phyloP scores from a whole-genome alignment of 148 eudicot species.

The Fagopyrum esculentum region DNA sequence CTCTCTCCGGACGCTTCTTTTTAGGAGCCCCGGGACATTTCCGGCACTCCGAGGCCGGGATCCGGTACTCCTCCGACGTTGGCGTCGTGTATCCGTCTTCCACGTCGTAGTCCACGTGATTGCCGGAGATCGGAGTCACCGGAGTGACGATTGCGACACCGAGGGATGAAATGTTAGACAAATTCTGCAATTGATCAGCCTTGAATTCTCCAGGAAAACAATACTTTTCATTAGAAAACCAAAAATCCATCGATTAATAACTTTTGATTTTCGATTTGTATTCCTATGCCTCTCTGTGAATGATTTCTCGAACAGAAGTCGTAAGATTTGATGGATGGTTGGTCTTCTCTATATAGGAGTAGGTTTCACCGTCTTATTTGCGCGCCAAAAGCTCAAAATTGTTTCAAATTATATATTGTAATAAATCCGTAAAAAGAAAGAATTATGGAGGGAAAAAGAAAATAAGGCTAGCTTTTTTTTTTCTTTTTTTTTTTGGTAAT shows the following conservation, averaged over 20 bases:
- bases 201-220: neutral
- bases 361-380: neutral
- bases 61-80: conserved; percentile 1
- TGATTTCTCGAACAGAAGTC: no score
- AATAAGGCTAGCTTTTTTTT: neutral
- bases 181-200: neutral
- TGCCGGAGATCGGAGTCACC: neutral
- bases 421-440: neutral
- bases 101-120: neutral
- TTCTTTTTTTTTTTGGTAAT: no score
- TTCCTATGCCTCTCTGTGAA: neutral
- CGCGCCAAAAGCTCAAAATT: neutral
- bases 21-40: neutral
- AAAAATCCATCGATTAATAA: neutral
- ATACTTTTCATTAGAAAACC: neutral
- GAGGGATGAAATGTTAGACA: neutral
- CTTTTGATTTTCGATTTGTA: neutral
- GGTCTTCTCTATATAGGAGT: neutral
- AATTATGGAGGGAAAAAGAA: neutral
- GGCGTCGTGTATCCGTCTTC: conserved; percentile 10
- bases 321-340: neutral
- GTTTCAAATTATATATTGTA: neutral
- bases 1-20: neutral
- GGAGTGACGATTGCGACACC: neutral
- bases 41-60: neutral